Conservation (phyloP, 495 filamentous ascomycete genomes). For the Hypoxylon fragiforme region DNA sequence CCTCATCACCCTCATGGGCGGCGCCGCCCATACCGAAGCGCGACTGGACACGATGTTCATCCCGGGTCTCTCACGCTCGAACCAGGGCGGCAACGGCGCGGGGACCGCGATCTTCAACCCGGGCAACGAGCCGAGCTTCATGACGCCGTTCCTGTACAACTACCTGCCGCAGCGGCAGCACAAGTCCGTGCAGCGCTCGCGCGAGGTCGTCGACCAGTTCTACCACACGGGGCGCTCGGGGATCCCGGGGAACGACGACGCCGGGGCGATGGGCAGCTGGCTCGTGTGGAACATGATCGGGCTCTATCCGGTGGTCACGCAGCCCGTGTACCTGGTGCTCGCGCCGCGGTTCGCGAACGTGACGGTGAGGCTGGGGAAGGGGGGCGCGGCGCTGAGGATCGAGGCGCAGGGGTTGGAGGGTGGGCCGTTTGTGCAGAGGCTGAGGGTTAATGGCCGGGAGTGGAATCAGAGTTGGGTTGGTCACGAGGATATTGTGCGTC, state of each 20-base stretch:
- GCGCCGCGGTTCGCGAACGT: constrained; percentile 62
- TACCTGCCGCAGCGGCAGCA: constrained; percentile 60
- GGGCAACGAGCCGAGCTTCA: constrained; percentile 69
- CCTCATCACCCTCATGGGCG: constrained; percentile 61
- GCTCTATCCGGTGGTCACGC: constrained; percentile 63
- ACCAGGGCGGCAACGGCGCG: constrained; percentile 29
- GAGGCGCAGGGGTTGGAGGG: constrained; percentile 41
- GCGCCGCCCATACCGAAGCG: constrained; percentile 54
- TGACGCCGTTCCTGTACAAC: constrained; percentile 69
- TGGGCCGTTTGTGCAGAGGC: constrained; percentile 55
- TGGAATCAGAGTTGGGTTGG: constrained; percentile 62
- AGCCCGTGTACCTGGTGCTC: constrained; percentile 62
- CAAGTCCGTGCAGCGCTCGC: constrained; percentile 58
- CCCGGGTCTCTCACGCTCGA: constrained; percentile 43
- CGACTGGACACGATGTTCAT: constrained; percentile 64
- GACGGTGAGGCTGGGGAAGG: constrained; percentile 56
- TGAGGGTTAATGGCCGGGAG: constrained; percentile 49
- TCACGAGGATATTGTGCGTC: constrained; percentile 62
- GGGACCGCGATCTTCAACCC: constrained; percentile 56
- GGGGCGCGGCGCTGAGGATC: constrained; percentile 55
- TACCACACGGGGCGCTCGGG: constrained; percentile 54
- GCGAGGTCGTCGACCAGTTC: constrained; percentile 56
- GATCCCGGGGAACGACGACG: constrained; percentile 66
- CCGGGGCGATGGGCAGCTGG: constrained; percentile 68
- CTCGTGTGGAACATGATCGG: constrained; percentile 69